Evolutionary conservation across 768 basidiomycete species (phyloP).

Genomic region (Russula olivacea): DNA sequence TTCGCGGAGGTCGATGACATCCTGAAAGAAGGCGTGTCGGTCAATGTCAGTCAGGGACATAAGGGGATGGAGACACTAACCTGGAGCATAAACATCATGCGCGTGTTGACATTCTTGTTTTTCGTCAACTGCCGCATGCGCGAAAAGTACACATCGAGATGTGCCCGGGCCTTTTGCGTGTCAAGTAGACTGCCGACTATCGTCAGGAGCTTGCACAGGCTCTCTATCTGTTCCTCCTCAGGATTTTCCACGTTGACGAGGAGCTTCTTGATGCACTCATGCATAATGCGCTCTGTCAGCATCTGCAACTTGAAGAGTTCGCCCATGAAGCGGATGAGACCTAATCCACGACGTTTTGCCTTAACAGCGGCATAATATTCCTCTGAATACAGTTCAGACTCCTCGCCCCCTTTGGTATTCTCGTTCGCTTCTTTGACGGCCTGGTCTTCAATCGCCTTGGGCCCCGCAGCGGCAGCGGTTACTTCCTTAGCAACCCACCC

Average conservation of each 20-base stretch:
- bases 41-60: conserved; percentile 8
- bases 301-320: conserved; percentile 99
- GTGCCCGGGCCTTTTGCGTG: conserved; percentile 68
- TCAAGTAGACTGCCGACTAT: conserved; percentile 86
- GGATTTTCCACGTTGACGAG: conserved; percentile 90
- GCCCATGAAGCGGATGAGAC: conserved; percentile 96
- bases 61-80: conserved; percentile 39
- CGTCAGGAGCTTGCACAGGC: conserved; percentile 83
- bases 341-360: conserved; percentile 94
- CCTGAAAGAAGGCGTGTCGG: conserved; percentile 42
- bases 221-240: conserved; percentile 97
- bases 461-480: conserved; percentile 78
- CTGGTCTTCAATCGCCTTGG: conserved; percentile 80
- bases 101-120: conserved; percentile 68
- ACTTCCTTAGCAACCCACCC: conserved; percentile 90
- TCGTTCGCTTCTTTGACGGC: conserved; percentile 50
- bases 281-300: conserved; percentile 97
- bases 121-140: conserved; percentile 81
- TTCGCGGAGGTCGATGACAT: conserved; percentile 82
- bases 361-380: conserved; percentile 96
- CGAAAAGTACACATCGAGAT: conserved; percentile 90
- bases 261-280: conserved; percentile 95
- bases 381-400: conserved; percentile 81
- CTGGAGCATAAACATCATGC: conserved; percentile 95
- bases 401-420: conserved; percentile 34